Evolutionary conservation across 805 yeast genomes (phyloP).

Genomic region (Metschnikowia proteae): DNA sequence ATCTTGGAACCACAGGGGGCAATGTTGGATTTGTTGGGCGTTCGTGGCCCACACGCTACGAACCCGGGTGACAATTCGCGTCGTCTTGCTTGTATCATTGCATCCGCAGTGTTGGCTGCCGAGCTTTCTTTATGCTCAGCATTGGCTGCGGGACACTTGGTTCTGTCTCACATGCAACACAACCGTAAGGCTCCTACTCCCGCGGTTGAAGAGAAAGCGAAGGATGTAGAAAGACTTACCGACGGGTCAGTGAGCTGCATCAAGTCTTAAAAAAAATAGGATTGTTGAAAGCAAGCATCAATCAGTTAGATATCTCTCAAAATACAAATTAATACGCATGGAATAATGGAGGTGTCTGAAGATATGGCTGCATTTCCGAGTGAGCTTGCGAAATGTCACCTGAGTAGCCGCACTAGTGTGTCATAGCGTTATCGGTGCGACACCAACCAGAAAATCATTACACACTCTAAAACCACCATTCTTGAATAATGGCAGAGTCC

Average conservation of each 20-base stretch:
- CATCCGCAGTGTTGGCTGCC: conserved; percentile 93
- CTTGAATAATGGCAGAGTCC: conserved; percentile 9
- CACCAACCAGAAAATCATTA: not conserved
- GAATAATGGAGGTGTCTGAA: not conserved
- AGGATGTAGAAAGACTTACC: conserved; percentile 44
- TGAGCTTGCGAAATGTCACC: conserved; percentile 5
- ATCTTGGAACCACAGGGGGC: conserved; percentile 95
- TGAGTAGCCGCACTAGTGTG: conserved; percentile 9
- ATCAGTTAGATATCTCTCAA: not conserved
- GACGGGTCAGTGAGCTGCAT: conserved; percentile 79
- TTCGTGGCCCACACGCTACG: conserved; percentile 91
- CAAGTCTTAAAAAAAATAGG: conserved; percentile 37
- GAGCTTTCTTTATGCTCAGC: conserved; percentile 94
- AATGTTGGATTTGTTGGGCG: conserved; percentile 91
- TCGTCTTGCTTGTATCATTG: conserved; percentile 87
- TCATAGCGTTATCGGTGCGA: conserved; percentile 8
- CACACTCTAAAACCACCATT: not conserved
- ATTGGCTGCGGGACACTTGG: conserved; percentile 97
- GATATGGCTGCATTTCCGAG: not conserved
- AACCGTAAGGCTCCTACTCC: conserved; percentile 59
- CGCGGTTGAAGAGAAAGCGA: conserved; percentile 18
- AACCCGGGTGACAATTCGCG: conserved; percentile 93
- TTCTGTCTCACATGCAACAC: conserved; percentile 94
- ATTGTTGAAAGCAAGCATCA: not conserved
- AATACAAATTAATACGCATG: not conserved